These are phyloP conservation scores for Garcileccinum viscosum DNA, from an alignment of 1,284 basidiomycete genomes.

Conservation along the genomic window DNA sequence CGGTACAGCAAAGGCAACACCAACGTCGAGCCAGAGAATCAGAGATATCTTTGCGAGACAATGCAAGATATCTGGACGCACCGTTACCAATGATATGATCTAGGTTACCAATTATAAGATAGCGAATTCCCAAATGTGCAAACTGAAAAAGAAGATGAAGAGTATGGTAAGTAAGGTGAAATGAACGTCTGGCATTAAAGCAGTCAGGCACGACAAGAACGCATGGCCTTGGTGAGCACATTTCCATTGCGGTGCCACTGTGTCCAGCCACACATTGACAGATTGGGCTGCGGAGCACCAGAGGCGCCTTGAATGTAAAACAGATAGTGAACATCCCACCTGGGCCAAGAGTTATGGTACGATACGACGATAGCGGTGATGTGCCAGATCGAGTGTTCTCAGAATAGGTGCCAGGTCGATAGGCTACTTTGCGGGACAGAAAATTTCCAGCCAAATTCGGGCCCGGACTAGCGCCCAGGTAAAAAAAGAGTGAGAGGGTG, in stretches of 20 bases:
- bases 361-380: background rate
- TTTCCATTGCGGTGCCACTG: background rate
- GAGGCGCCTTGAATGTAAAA: background rate
- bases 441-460: background rate
- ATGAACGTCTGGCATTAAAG: background rate
- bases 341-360: conserved; percentile 5
- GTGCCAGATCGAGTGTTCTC: background rate
- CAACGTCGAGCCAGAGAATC: background rate
- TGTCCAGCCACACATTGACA: background rate
- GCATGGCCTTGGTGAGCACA: conserved; percentile 1
- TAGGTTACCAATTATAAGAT: background rate
- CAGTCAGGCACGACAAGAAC: background rate
- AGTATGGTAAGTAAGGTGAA: conserved; percentile 10
- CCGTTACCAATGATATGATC: conserved; percentile 1
- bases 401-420: conserved; percentile 7
- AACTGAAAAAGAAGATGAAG: background rate
- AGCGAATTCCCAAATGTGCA: background rate
- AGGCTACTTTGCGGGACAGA: background rate
- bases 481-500: background rate
- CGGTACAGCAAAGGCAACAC: background rate
- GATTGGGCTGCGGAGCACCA: background rate
- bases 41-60: background rate
- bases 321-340: conserved; percentile 18
- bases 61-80: conserved; percentile 1
- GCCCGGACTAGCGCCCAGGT: background rate